Percentiles rank a stretch among this genome's conserved stretches.
Conservation (phyloP, 2,329 filamentous ascomycete species). For the Talaromyces islandicus region DNA sequence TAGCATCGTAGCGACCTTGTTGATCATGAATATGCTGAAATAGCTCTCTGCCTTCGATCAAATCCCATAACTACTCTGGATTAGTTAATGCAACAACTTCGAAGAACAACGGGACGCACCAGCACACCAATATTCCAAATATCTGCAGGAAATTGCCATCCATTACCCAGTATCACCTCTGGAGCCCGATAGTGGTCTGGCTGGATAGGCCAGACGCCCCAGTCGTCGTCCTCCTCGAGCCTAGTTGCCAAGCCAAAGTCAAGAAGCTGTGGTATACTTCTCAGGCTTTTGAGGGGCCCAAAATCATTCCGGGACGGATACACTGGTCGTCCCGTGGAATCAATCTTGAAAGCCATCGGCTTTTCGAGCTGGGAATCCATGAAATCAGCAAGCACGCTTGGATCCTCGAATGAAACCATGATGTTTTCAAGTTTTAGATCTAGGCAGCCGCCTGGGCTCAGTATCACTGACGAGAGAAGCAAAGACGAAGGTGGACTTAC, state of each 20-base stretch:
- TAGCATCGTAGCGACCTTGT: conserved; percentile 30
- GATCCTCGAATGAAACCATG: conserved; percentile 36
- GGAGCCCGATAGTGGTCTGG: conserved; percentile 36
- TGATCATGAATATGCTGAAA: conserved; percentile 30
- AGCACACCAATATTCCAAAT: conserved; percentile 39
- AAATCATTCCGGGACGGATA: conserved; percentile 31
- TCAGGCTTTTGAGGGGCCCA: conserved; percentile 17
- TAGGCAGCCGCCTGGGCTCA: conserved; percentile 12
- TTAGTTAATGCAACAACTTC: neutral
- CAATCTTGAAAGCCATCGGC: conserved; percentile 28
- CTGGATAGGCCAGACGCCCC: conserved; percentile 39
- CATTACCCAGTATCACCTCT: conserved; percentile 35
- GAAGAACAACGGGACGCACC: conserved; percentile 17
- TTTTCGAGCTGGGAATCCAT: conserved; percentile 20
- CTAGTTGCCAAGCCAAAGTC: conserved; percentile 33
- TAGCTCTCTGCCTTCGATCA: conserved; percentile 31
- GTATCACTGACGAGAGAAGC: conserved; percentile 3
- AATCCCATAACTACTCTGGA: conserved; percentile 26
- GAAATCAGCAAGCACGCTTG: conserved; percentile 5
- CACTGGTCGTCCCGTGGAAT: conserved; percentile 24
- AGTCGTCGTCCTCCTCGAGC: conserved; percentile 37
- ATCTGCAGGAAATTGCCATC: conserved; percentile 33
- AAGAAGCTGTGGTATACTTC: conserved; percentile 22
- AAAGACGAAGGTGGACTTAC: conserved; percentile 31
- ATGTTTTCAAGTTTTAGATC: conserved; percentile 46